A percentile compares a stretch with the other conserved stretches of the same genome.
These are phyloP conservation scores for Hippophae tibetana DNA, from an alignment of 306 rosid genomes.

Conservation along the genomic window DNA sequence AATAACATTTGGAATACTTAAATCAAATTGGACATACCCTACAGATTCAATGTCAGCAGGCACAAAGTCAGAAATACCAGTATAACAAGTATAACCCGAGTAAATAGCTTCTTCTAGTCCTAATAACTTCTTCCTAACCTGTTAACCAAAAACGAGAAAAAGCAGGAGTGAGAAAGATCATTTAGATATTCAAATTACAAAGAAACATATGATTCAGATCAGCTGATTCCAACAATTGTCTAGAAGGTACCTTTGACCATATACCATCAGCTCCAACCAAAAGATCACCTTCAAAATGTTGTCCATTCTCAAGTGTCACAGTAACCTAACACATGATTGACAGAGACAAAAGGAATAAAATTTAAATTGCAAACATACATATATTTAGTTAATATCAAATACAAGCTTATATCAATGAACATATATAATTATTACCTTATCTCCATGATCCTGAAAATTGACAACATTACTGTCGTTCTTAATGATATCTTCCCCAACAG, in stretches of 20 bases:
- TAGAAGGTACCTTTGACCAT: constrained; percentile 71
- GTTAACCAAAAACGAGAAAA: not conserved
- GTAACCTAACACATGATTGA: constrained; percentile 46
- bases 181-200: not conserved
- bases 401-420: constrained; percentile 18
- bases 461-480: constrained; percentile 70
- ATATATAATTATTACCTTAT: constrained; percentile 44
- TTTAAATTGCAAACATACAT: constrained; percentile 1
- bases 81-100: constrained; percentile 93
- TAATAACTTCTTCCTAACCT: constrained; percentile 78
- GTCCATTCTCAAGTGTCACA: constrained; percentile 69
- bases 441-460: constrained; percentile 61
- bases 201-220: too few species aligned
- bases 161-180: not conserved
- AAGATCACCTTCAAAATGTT: constrained; percentile 76
- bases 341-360: constrained; percentile 16
- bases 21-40: constrained; percentile 46
- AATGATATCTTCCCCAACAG: constrained; percentile 68
- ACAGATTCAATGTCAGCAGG: constrained; percentile 89
- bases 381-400: constrained; percentile 7
- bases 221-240: not conserved
- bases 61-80: constrained; percentile 89
- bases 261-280: constrained; percentile 98
- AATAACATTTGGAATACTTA: not conserved
- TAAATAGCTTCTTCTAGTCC: constrained; percentile 57